Base-by-base conservation (phyloP, 1,284 basidiomycete genomes). In the Meira miltonrushii region DNA sequence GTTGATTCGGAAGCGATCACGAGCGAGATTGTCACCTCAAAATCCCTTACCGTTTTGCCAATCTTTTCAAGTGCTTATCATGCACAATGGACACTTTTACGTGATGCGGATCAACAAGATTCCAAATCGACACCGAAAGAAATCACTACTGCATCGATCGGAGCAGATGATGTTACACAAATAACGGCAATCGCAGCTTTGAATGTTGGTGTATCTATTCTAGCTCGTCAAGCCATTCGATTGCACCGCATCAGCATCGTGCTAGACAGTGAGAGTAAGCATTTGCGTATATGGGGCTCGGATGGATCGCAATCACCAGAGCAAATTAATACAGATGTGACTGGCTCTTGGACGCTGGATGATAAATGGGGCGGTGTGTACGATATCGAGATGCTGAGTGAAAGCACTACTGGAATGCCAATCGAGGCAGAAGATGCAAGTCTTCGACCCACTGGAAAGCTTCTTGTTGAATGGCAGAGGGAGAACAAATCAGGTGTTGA, bases 281-380 rank as follows among this genome's bases (percentile, higher is more conserved):
- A 55, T 25, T 19, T 58, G 10, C 51, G 47, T 12, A 48, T 48
- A 5, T 21, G n/a, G 19, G 19, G n/a, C 3, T 55, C 17, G 17
- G 19, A 13, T 15, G 25, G 44, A 38, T 33, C 9, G 21, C 15
- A 53, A 21, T 44, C 2, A 12, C 2, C 10, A 33, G 12, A 54
- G 15, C 12, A 40, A n/a, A 39, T 10, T 13, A 25, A 12, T 15
- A 33, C 28, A 13, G 33, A 39, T 13, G 28, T 60, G 19, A 39
- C 15, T 33, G 50, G 38, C 1, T 13, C n/a, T 21, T 60, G 58
- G 54, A 47, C 21, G 13, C 11, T 39, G 10, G 58, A 52, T 4
- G 58, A 60, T 52, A 52, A 52, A 8, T 60, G 58, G 58, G 58
- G 58, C 10, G 33, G 15, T 6, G 21, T 56, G 25, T 56, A 40